Evolutionary conservation across 371 early-diverging fungal genomes (phyloP), one percentile per base, ranked within the genome.

Genomic region (Mortierella sp.): DNA sequence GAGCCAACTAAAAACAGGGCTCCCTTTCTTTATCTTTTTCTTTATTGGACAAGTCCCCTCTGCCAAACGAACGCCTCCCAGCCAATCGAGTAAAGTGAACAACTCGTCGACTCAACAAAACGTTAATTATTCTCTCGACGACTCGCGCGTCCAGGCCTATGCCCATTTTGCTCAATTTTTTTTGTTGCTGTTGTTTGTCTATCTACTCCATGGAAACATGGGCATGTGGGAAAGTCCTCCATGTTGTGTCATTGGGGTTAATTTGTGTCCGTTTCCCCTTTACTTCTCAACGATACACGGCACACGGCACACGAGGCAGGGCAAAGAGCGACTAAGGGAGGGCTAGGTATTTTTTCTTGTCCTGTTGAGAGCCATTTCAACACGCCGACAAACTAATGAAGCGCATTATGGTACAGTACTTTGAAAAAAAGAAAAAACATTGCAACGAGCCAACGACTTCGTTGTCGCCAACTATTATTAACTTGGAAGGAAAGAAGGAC

Each of bases 81-180:
- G 66, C 16, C 66, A 43, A 43, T 29, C 31, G 65, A 65, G 41
- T 45, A 66, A 40, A 66, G 26, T 66, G 45, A 37, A 26, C 66
- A 66, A 39, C 41, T 11, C 24, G 4, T 26, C 26, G n/a, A 53
- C 53, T 53, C 55, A 44, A 44, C 66, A 66, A 66, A 66, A 55
- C 53, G 53, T 29, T 53, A 45, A 26, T 34, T 47, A 4, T 24
- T 43, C 31, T 47, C n/a, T 47, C 44, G 47, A 26, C 47, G 48
- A 10, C 55, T 26, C 16, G 29, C 6, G 31, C 55, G 29, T 16
- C 55, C 31, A 29, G n/a, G 22, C 48, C 43, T n/a, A 48, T 48
- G 48, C 1, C 26, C n/a, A 19, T 48, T 48, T 1, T 50, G 50
- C 50, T 50, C 24, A 24, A n/a, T 50, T 8, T 50, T 7, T 50